Conservation (phyloP, 2,329 filamentous ascomycete genomes). For the Xylariaceae sp. region DNA sequence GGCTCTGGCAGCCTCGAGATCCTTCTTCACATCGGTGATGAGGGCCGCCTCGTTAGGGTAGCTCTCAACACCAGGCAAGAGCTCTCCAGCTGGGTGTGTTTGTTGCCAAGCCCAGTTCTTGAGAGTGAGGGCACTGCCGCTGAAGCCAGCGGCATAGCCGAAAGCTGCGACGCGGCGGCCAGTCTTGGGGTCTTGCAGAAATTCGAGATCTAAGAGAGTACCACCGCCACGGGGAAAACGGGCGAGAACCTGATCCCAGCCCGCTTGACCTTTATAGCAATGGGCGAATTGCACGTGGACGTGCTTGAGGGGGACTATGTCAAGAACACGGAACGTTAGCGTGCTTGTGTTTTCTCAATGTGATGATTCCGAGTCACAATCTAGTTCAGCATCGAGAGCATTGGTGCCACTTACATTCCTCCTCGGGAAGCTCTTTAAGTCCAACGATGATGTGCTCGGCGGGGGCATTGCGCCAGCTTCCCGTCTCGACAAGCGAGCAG, state of each 20-base stretch:
- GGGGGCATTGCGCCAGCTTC: constrained; percentile 66
- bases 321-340: too few species aligned
- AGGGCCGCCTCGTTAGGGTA: constrained; percentile 75
- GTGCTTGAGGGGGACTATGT: constrained; percentile 64
- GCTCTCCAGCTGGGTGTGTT: constrained; percentile 59
- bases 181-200: constrained; percentile 66
- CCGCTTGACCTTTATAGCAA: constrained; percentile 73
- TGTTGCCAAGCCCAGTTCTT: constrained; percentile 84
- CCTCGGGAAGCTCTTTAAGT: constrained; percentile 74
- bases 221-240: constrained; percentile 76
- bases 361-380: too few species aligned
- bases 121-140: constrained; percentile 69
- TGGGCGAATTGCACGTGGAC: constrained; percentile 67
- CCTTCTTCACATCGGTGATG: constrained; percentile 70
- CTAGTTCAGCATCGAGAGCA: background rate
- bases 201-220: constrained; percentile 82
- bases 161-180: constrained; percentile 72
- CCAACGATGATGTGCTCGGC: constrained; percentile 70
- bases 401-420: constrained; percentile 50
- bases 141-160: constrained; percentile 73
- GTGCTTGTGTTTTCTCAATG: too few species aligned
- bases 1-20: constrained; percentile 61
- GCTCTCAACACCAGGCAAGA: constrained; percentile 63
- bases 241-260: constrained; percentile 76
- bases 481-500: constrained; percentile 62